Evolutionary conservation across 2,329 filamentous ascomycete genomes (phyloP).

Genomic region (Fusarium ambrosium): DNA sequence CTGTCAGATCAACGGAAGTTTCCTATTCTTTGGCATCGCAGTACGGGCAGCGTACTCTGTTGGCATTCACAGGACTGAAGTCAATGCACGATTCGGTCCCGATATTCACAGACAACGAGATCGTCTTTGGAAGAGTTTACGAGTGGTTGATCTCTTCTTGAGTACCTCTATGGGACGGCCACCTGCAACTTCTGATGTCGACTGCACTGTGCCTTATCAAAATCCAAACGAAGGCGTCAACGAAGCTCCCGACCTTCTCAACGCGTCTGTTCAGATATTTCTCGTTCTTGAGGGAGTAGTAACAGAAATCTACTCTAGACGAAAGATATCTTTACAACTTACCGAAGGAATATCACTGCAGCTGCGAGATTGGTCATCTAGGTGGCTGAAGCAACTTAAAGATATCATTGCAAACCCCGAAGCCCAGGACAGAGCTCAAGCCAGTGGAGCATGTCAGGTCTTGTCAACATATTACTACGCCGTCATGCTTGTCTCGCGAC

Average conservation of each 20-base stretch:
- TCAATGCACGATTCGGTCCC: slow-evolving; percentile 65
- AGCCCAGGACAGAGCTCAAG: slow-evolving; percentile 46
- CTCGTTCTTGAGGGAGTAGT: slow-evolving; percentile 65
- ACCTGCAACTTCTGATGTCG: slow-evolving; percentile 66
- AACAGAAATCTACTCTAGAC: slow-evolving; percentile 65
- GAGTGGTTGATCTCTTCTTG: slow-evolving; percentile 65
- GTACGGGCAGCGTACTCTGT: slow-evolving; percentile 67
- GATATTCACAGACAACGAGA: slow-evolving; percentile 61
- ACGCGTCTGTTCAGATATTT: slow-evolving; percentile 67
- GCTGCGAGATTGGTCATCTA: slow-evolving; percentile 64
- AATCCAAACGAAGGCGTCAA: slow-evolving; percentile 51
- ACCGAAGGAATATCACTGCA: slow-evolving; percentile 68
- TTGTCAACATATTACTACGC: slow-evolving; percentile 68
- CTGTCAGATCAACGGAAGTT: slow-evolving; percentile 68
- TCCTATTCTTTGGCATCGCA: slow-evolving; percentile 67
- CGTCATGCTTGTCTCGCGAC: slow-evolving; percentile 69
- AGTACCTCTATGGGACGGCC: slow-evolving; percentile 68
- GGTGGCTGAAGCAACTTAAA: slow-evolving; percentile 63
- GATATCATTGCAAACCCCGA: slow-evolving; percentile 48
- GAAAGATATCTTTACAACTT: slow-evolving; percentile 65
- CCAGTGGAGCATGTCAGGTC: slow-evolving; percentile 64
- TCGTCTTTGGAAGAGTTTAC: slow-evolving; percentile 67
- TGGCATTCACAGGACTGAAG: slow-evolving; percentile 66
- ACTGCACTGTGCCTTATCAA: slow-evolving; percentile 66
- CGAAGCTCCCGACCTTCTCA: slow-evolving; percentile 61